Base-by-base conservation (phyloP, 2,329 filamentous ascomycete genomes). In the Paramyrothecium sp. region DNA sequence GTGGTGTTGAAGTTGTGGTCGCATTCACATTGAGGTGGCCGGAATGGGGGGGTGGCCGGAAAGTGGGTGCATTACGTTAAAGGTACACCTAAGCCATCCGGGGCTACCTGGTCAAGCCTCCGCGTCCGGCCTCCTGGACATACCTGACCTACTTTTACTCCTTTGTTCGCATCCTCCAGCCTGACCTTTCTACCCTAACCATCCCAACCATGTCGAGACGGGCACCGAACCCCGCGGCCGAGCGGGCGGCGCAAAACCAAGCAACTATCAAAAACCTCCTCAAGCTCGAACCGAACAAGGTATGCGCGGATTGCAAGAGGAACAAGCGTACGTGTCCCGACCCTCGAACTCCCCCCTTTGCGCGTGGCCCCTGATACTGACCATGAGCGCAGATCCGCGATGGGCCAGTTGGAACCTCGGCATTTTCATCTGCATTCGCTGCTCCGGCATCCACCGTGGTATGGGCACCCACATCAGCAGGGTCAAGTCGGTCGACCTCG, bases 351-450 rank as follows among this genome's bases (percentile, higher is more conserved):
- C 23, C 22, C 38, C 50, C 33, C 44, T 30, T 17, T 22, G 1
- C 13, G 20, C 13, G 4, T 13, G 34, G 10, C 50, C 26, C 22
- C 41, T 33, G 51, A 56, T 63, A 63, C 56, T 34, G 50, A 65
- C 54, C 54, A 52, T 56, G 30, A 30, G 48, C 44, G 46, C 71
- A 96, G 92, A 97, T 79, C 95, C 95, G 60, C 86, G 95, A 89
- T 99, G 95, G 95, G 95, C 95, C 33, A 97, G 92, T 71, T 99
- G 95, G 95, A 99, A 99, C 73, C 78, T 99, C 55, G 95, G 95
- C 67, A 88, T 99, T 70, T 99, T 99, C 73, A 82, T 99, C 70
- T 99, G 95, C 81, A 99, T 99, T 73, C 89, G 93, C 72, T 99
- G 95, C 78, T 99, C 95, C 19, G 96, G 96, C 70, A 97, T 99